Conservation (phyloP, 495 filamentous ascomycete genomes). For the Daldinia concentrica region DNA sequence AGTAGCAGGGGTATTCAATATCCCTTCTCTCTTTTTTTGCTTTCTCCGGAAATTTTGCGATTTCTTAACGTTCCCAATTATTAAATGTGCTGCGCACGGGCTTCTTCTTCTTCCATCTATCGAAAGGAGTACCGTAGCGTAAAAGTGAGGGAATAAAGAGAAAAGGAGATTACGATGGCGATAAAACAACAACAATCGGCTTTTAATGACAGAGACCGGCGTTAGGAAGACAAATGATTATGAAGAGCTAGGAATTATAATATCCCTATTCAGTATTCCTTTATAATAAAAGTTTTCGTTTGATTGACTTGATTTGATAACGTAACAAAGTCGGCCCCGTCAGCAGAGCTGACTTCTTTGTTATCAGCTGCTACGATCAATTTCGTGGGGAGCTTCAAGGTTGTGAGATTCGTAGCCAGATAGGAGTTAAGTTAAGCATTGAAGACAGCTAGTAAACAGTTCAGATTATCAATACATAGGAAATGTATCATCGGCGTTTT, state of each 20-base stretch:
- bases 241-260: background rate
- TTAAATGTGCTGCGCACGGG: background rate
- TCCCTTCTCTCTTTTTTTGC: background rate
- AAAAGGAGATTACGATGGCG: background rate
- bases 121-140: background rate
- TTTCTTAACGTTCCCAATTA: background rate
- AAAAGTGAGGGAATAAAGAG: background rate
- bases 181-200: background rate
- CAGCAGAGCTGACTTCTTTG: conserved; percentile 24
- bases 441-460: background rate
- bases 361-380: conserved; percentile 1
- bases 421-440: background rate
- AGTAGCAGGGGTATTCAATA: background rate
- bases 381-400: conserved; percentile 19
- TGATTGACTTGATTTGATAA: conserved; percentile 23
- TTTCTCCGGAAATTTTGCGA: conserved; percentile 10
- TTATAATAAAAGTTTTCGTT: background rate
- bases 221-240: background rate
- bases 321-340: conserved; percentile 18
- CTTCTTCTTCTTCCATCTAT: background rate
- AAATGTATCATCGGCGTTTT: background rate
- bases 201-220: background rate
- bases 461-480: background rate
- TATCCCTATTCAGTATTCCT: background rate
- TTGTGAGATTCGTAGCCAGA: background rate